These are phyloP conservation scores for Oryza longistaminata DNA, from an alignment of 176 grass and related monocot genomes.

Conservation along the genomic window DNA sequence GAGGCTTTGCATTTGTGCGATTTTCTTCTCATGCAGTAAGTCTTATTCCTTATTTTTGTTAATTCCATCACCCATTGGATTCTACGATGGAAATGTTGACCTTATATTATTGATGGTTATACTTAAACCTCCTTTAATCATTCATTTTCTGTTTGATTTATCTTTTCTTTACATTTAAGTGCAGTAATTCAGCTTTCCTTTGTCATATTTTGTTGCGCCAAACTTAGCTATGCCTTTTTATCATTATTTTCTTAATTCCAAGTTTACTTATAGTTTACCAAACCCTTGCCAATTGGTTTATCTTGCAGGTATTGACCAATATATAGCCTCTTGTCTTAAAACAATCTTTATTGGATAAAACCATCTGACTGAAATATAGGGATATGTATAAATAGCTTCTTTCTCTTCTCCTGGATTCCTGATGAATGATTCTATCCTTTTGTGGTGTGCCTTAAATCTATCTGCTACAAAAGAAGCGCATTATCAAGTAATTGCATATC, in stretches of 20 bases:
- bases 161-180: background rate
- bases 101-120: background rate
- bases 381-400: constrained; percentile 36
- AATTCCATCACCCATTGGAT: background rate
- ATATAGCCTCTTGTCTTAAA: constrained; percentile 38
- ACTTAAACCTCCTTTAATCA: background rate
- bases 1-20: constrained; percentile 81
- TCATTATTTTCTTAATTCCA: background rate
- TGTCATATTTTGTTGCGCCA: constrained; percentile 4
- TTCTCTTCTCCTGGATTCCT: constrained; percentile 27
- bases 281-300: constrained; percentile 46
- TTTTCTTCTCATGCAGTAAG: constrained; percentile 84
- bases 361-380: constrained; percentile 26
- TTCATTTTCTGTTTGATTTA: constrained; percentile 21
- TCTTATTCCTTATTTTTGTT: constrained; percentile 15
- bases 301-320: constrained; percentile 63
- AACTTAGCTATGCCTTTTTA: constrained; percentile 5
- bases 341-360: constrained; percentile 34
- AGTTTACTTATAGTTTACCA: constrained; percentile 37
- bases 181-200: constrained; percentile 18
- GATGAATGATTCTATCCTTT: constrained; percentile 26
- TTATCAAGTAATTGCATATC: constrained; percentile 20
- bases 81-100: background rate
- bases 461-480: constrained; percentile 25
- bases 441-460: constrained; percentile 21